Evolutionary conservation across 2,329 filamentous ascomycete species (phyloP).

Genomic region (Aspergillus intermedius): DNA sequence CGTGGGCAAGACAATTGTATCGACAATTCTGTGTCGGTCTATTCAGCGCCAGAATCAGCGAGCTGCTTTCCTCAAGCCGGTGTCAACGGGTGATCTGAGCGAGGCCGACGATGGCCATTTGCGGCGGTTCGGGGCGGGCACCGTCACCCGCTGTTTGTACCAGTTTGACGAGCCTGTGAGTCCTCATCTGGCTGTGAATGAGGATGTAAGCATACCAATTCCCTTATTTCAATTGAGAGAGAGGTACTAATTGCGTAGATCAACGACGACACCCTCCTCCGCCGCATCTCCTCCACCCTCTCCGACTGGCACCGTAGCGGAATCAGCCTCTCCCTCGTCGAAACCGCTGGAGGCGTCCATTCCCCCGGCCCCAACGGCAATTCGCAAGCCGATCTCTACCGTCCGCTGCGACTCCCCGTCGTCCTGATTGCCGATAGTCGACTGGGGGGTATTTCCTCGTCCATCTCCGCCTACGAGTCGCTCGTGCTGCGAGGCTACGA

Average conservation of each 20-base stretch:
- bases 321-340: constrained; percentile 61
- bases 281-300: constrained; percentile 42
- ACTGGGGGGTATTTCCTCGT: constrained; percentile 72
- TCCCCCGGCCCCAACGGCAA: constrained; percentile 70
- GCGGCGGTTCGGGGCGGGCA: constrained; percentile 49
- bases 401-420: constrained; percentile 65
- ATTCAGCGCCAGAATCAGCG: constrained; percentile 44
- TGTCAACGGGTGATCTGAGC: constrained; percentile 65
- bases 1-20: constrained; percentile 77
- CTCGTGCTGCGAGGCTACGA: constrained; percentile 73
- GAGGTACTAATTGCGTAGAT: background rate
- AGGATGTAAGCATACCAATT: constrained; percentile 6
- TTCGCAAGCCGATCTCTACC: constrained; percentile 71
- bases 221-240: constrained; percentile 9
- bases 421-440: constrained; percentile 68
- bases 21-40: constrained; percentile 63
- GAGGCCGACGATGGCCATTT: constrained; percentile 68
- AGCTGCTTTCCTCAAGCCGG: constrained; percentile 68
- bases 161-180: constrained; percentile 70
- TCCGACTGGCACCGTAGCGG: constrained; percentile 27
- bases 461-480: constrained; percentile 74
- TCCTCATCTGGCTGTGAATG: constrained; percentile 65
- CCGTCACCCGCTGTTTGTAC: constrained; percentile 57
- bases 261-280: constrained; percentile 39
- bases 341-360: constrained; percentile 77